Evolutionary conservation across 176 grass and related monocot genomes (phyloP), one percentile per base, ranked within the genome.

Genomic region (Lolium multiflorum): DNA sequence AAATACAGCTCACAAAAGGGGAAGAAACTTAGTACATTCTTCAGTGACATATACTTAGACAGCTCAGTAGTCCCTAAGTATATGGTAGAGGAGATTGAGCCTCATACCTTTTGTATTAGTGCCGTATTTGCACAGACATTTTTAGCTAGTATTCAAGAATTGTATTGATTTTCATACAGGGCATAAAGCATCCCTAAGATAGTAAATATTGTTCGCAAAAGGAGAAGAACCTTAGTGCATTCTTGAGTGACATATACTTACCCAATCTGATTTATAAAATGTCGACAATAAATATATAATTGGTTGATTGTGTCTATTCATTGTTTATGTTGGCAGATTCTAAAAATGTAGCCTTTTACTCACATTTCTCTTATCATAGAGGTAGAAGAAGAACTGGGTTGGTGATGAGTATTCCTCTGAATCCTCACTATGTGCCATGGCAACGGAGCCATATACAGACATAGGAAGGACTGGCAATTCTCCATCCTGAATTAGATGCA

Each of bases 311-410:
- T 4, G 2, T 28, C 22, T 48, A 64, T 17, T 26, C 0, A 3
- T 48, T 71, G 6, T 18, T 28, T 80, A 75, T 66, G 31, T 65
- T 1, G 14, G 11, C 61, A 56, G 15, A 4, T 74, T 62, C 0
- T 71, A 76, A 55, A 69, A 18, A 52, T 74, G 37, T 54, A 37
- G 8, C 16, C 13, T 17, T 84, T 76, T 71, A 92, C 96, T 92
- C 41, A 98, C 96, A 52, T 94, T 95, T 93, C 96, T 95, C 81
- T 98, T 98, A 78, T 98, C 96, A 91, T 98, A 98, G 24, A 98
- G 93, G 89, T 95, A 98, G 82, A 98, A 95, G 68, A 98, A 98
- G 81, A 98, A 95, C 64, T 98, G 96, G 11, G 78, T 94, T 71
- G 91, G 93, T 80, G 93, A 95, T 9, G 93, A 96, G 54, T 95